A percentile compares a stretch with the other conserved stretches of the same genome.
Evolutionary conservation across 1,139 yeast species (phyloP).

Genomic region (Casaregolazyma lundiana): DNA sequence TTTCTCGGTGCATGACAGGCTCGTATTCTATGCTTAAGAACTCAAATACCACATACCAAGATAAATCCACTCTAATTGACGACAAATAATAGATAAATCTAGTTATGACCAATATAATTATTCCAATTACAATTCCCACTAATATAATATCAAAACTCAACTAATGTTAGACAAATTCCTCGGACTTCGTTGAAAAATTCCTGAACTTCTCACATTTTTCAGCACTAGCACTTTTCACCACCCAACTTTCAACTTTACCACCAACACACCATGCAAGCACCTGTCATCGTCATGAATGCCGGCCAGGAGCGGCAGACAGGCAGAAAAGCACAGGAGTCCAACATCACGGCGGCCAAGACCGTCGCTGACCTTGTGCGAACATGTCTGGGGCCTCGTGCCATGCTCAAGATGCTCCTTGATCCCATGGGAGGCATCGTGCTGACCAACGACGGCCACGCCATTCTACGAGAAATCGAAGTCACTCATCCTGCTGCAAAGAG

Average conservation of each 20-base stretch:
- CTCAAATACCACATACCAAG: too few species aligned
- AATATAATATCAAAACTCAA: too few species aligned
- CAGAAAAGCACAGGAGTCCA: conserved; percentile 93
- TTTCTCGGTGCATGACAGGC: too few species aligned
- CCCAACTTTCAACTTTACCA: background rate
- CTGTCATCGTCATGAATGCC: conserved; percentile 70
- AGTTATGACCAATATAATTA: too few species aligned
- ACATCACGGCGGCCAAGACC: conserved; percentile 98
- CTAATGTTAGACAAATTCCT: too few species aligned
- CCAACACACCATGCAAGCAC: conserved; percentile 57
- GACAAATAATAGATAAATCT: too few species aligned
- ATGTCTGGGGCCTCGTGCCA: conserved; percentile 98
- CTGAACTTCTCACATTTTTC: background rate
- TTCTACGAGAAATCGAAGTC: conserved; percentile 94
- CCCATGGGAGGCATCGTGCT: conserved; percentile 98
- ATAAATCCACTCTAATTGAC: too few species aligned
- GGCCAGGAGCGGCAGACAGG: conserved; percentile 93
- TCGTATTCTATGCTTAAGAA: too few species aligned
- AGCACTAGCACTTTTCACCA: background rate
- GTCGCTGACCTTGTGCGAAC: conserved; percentile 96
- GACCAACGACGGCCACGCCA: conserved; percentile 98
- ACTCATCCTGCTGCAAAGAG: conserved; percentile 96
- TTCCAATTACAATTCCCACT: too few species aligned
- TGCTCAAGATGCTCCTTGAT: conserved; percentile 95
- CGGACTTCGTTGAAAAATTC: background rate